Base-by-base conservation (phyloP, 805 yeast species). In the Hanseniaspora pseudoguilliermondii region DNA sequence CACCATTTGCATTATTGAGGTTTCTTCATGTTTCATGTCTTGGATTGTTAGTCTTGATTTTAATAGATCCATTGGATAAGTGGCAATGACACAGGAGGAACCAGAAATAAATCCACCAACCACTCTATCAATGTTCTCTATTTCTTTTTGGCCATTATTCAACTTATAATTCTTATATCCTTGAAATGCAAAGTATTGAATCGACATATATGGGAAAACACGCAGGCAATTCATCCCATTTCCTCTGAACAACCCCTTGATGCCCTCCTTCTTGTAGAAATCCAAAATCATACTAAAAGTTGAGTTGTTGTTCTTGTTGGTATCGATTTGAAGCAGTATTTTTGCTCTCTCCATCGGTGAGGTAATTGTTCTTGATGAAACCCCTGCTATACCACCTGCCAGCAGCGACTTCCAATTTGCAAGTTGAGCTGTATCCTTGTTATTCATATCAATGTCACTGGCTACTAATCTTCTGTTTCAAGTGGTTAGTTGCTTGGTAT, bases 301-400 rank as follows among this genome's bases (percentile, higher is more conserved):
- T 6, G 54, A 54, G n/a, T n/a, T 35, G 34, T 13, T 21, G 27
- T 44, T 47, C 18, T 32, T 38, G n/a, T 41, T 46, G 10, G 53
- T 93, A 69, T 91, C 97, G 38, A 93, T 81, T 69, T 91, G 98
- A 62, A 89, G 80, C 27, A 91, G 69, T 59, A 93, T 93, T 69
- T 91, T 91, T 62, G 93, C 95, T 61, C 98, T 74, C 68, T 91
- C 98, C 69, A 91, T 82, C 1, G 98, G 98, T 13, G 96, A 86
- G 6, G 90, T 96, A 1, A 85, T 87, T 0, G 97, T 91, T 55
- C 97, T 74, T 1, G 95, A 86, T 0, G 84, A 73, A 0, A 88
- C 88, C 18, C 95, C 95, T 2, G 83, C 91, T 9, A 81, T 63
- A 7, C 93, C 93, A 16, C 95, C 95, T 6, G 86, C 77, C 9